Base-by-base conservation (phyloP, 352 stramenopile genomes). In the Phytopythium oedochilum region DNA sequence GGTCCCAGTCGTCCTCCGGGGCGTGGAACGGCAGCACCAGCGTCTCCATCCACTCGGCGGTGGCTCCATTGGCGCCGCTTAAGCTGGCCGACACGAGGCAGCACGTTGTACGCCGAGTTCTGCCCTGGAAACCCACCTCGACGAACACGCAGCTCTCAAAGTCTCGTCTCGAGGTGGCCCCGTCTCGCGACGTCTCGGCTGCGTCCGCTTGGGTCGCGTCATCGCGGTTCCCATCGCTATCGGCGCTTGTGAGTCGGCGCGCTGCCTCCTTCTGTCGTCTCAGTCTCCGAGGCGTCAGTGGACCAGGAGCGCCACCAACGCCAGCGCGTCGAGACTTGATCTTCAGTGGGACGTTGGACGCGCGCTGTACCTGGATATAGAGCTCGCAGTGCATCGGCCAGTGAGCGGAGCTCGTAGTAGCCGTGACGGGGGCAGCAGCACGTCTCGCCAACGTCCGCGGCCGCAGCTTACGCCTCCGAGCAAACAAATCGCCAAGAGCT, bases 21-120 rank as follows among this genome's bases (percentile, higher is more conserved):
- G 89, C 74, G 31, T 72, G 72, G 61, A 98, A 97, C 17, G 94
- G 86, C 35, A 98, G 44, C 14, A 76, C 65, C 10, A 98, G 35
- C 8, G 91, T 97, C 64, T 98, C 83, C 70, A 98, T 97, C 93
- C 93, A 98, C 60, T 88, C 72, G 2, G 92, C 86, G 15, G 82
- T 71, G 0, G 67, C 65, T 15, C 57, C 61, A 53, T 36, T 36
- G 15, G n/a, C 22, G 66, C 44, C 44, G 55, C 18, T 43, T 63
- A 23, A 65, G 55, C 51, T 48, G 18, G 29, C 22, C 5, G 50
- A 63, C 53, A 86, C 75, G 15, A 65, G 55, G 10, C 70, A 59
- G 50, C 68, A 74, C 22, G 80, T 82, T 22, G 87, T 96, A 31
- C 78, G 70, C 20, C 81, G 71, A n/a, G 70, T 83, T 23, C 76